Conservation (phyloP, 73 alveolate genomes). For the Paraurostyla sp. region DNA sequence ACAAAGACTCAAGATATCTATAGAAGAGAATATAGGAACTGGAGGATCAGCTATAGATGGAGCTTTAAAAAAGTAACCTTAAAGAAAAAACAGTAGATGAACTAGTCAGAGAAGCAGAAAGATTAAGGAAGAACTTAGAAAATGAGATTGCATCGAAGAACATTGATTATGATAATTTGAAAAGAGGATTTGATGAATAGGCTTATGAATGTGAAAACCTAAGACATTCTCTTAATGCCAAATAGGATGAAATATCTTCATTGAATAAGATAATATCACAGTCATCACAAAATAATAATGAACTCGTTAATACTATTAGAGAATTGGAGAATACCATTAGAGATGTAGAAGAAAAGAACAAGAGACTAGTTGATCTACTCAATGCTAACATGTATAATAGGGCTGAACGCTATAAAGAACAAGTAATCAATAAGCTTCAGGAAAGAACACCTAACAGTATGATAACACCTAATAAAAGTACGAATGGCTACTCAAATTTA, state of each 20-base stretch:
- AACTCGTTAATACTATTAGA: background rate
- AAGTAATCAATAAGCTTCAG: constrained; percentile 48
- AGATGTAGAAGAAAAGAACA: constrained; percentile 68
- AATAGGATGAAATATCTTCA: constrained; percentile 23
- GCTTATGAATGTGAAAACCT: constrained; percentile 42
- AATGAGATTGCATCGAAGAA: background rate
- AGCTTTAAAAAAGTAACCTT: background rate
- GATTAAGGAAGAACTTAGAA: background rate
- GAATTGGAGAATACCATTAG: constrained; percentile 37
- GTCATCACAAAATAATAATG: background rate
- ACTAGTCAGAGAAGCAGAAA: background rate
- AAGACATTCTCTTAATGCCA: background rate
- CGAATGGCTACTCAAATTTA: background rate
- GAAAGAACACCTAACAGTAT: constrained; percentile 4
- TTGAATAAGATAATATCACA: background rate
- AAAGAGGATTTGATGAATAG: constrained; percentile 50
- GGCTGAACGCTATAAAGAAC: constrained; percentile 69
- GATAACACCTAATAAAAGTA: constrained; percentile 49
- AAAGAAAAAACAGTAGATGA: background rate
- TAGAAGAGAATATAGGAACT: background rate
- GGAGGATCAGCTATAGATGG: background rate
- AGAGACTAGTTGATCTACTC: constrained; percentile 59
- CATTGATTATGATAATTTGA: constrained; percentile 16
- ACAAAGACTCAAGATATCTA: background rate
- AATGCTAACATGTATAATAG: constrained; percentile 60